phyloP scores from a whole-genome alignment of 306 rosid genomes.

The Gynostemma pentaphyllum region DNA sequence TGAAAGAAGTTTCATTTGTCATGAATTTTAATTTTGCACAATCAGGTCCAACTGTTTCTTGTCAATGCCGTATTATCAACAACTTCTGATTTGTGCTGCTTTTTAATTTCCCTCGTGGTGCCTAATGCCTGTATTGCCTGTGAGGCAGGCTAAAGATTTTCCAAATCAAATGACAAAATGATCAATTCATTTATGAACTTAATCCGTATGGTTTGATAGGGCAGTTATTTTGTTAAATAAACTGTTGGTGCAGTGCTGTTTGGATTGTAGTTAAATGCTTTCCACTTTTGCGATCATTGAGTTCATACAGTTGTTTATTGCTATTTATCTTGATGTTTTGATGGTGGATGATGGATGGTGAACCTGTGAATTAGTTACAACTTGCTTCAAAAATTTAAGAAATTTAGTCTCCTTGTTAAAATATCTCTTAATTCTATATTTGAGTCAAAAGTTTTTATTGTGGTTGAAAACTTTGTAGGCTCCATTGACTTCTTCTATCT shows the following conservation, averaged over 20 bases:
- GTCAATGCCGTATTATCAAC: not conserved
- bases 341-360: not conserved
- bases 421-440: not conserved
- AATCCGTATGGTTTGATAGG: not conserved
- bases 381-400: not conserved
- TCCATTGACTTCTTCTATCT: not conserved
- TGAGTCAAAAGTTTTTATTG: not conserved
- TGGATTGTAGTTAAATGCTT: not conserved
- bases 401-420: not conserved
- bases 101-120: not conserved
- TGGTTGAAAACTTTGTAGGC: not conserved
- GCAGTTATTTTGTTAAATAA: not conserved
- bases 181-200: not conserved
- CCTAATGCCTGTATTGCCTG: not conserved
- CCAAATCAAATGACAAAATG: not conserved
- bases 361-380: not conserved
- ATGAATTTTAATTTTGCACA: not conserved
- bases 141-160: not conserved
- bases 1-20: not conserved
- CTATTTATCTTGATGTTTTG: not conserved
- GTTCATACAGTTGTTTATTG: not conserved
- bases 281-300: not conserved
- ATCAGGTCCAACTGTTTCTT: not conserved
- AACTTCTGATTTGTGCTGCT: not conserved
- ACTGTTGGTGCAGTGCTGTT: not conserved